Base-by-base conservation (phyloP, 176 grass and related monocot genomes). In the Zizania latifolia region DNA sequence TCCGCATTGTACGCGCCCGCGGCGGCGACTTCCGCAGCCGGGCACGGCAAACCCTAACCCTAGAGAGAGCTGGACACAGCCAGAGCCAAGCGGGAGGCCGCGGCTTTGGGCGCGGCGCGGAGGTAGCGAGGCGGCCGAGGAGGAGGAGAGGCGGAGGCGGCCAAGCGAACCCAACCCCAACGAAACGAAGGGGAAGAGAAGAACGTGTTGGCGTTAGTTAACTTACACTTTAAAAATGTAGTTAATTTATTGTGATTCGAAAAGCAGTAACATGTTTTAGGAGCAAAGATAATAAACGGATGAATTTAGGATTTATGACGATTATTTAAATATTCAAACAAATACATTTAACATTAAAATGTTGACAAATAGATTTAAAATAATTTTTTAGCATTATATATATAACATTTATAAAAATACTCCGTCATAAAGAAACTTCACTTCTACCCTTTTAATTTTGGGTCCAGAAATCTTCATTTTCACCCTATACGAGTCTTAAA, bases 31-130 rank as follows among this genome's bases (percentile, higher is more conserved):
- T 15, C 55, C n/a, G n/a, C n/a, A n/a, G n/a, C n/a, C n/a, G n/a
- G n/a, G n/a, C n/a, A n/a, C n/a, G n/a, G n/a, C 13, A 44, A 84
- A 36, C 80, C 84, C 89, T 84, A 87, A 87, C 89, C 84, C 87
- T 86, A 86, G 69, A 45, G 57, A n/a, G 40, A 46, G 34, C 38
- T 3, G 15, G n/a, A n/a, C n/a, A n/a, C n/a, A n/a, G n/a, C n/a
- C n/a, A n/a, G n/a, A n/a, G n/a, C n/a, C n/a, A n/a, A n/a, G n/a
- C n/a, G n/a, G n/a, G n/a, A n/a, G n/a, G n/a, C n/a, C n/a, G n/a
- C n/a, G n/a, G n/a, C n/a, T n/a, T n/a, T n/a, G n/a, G n/a, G n/a
- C 17, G 38, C 58, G 74, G 74, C 58, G 75, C 67, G 57, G 74
- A 63, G 82, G 57, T 6, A 21, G 63, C 71, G 56, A 51, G 16